Conservation (phyloP, 108 stramenopile genomes). For the Cyclotella sp. region DNA sequence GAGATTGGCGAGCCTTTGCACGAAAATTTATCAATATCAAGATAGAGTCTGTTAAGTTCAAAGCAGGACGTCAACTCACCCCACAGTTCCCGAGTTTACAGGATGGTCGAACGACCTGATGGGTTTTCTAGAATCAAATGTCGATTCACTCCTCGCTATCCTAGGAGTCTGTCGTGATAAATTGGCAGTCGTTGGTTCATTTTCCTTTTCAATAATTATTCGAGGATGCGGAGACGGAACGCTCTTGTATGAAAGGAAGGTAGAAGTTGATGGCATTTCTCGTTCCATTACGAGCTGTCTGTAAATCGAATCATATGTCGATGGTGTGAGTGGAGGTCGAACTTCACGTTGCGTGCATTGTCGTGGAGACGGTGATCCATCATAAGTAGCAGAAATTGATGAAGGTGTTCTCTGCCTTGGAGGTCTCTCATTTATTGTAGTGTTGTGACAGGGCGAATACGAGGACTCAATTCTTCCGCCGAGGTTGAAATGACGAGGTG, state of each 20-base stretch:
- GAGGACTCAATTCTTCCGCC: background rate
- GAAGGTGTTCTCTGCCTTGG: background rate
- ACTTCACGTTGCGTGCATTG: background rate
- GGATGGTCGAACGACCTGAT: background rate
- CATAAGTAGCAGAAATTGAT: background rate
- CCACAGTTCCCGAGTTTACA: background rate
- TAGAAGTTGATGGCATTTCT: background rate
- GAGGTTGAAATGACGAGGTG: background rate
- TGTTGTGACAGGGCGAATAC: background rate
- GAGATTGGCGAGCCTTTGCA: slow-evolving; percentile 81
- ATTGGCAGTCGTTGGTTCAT: background rate
- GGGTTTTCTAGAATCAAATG: background rate
- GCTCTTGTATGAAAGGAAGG: background rate
- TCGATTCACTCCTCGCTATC: background rate
- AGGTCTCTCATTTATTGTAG: background rate
- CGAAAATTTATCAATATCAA: background rate
- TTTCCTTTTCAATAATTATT: background rate
- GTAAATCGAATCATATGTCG: background rate
- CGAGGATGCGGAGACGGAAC: background rate
- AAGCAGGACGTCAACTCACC: background rate
- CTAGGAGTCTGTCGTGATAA: background rate
- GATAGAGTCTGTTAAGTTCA: background rate
- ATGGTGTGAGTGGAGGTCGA: background rate
- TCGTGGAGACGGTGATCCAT: background rate
- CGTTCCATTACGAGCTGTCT: background rate